Conservation (phyloP, 2,329 filamentous ascomycete species). For the Phoma sp. region DNA sequence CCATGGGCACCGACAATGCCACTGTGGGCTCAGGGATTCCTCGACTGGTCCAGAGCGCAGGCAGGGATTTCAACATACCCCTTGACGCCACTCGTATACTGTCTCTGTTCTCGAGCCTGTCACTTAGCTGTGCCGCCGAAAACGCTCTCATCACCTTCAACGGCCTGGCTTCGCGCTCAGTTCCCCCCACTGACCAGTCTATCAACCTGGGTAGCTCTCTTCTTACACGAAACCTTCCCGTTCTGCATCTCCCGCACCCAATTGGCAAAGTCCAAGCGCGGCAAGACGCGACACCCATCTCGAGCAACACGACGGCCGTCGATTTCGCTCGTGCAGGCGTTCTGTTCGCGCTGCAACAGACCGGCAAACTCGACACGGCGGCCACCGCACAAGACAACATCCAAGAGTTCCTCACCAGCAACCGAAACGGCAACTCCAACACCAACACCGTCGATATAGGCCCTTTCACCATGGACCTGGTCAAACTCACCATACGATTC, state of each 20-base stretch:
- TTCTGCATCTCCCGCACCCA: slow-evolving; percentile 33
- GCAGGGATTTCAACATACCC: slow-evolving; percentile 75
- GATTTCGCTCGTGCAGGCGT: slow-evolving; percentile 57
- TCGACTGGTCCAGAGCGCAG: slow-evolving; percentile 69
- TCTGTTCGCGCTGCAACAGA: slow-evolving; percentile 54
- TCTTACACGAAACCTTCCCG: slow-evolving; percentile 32
- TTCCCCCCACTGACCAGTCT: slow-evolving; percentile 18
- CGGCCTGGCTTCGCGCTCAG: slow-evolving; percentile 50
- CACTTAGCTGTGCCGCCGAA: slow-evolving; percentile 81
- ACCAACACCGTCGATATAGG: slow-evolving; percentile 37
- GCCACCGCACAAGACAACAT: slow-evolving; percentile 53
- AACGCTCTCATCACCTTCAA: slow-evolving; percentile 89
- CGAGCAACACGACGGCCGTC: slow-evolving; percentile 45
- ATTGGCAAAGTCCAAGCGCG: slow-evolving; percentile 19
- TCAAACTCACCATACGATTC: slow-evolving; percentile 40
- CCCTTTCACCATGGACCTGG: slow-evolving; percentile 41
- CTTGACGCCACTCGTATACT: slow-evolving; percentile 74
- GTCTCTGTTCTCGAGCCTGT: slow-evolving; percentile 74
- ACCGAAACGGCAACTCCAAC: slow-evolving; percentile 36
- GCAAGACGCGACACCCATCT: slow-evolving; percentile 38
- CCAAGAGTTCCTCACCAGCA: slow-evolving; percentile 45
- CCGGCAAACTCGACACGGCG: slow-evolving; percentile 48
- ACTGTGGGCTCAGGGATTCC: slow-evolving; percentile 83
- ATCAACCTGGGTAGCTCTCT: slow-evolving; percentile 28
- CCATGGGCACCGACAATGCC: slow-evolving; percentile 58